Evolutionary conservation across 225 moss, liverwort and hornwort genomes (phyloP).

Genomic region (Ulota crispa): DNA sequence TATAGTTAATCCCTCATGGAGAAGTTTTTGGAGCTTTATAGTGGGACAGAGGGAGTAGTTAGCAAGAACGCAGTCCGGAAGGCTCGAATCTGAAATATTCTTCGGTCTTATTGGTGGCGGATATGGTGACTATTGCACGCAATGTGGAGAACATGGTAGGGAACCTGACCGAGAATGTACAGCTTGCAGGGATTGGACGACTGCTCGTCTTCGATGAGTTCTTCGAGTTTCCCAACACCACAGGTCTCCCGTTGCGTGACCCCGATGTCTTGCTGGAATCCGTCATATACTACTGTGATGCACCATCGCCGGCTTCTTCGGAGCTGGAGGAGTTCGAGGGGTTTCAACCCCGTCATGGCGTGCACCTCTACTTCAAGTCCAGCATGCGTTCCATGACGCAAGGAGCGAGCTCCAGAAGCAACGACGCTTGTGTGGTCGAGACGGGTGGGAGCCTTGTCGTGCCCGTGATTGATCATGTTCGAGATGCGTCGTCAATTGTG

Average conservation of each 20-base stretch:
- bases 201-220: constrained; percentile 61
- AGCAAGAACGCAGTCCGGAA: not conserved
- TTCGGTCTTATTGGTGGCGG: not conserved
- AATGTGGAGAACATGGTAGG: too few species aligned
- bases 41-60: too few species aligned
- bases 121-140: too few species aligned
- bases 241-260: constrained; percentile 39
- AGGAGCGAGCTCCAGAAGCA: constrained; percentile 1
- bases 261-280: constrained; percentile 51
- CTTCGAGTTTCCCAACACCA: constrained; percentile 38
- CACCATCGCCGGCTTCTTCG: constrained; percentile 22
- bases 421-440: constrained; percentile 13
- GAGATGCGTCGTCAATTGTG: constrained; percentile 44
- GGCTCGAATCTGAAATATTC: not conserved
- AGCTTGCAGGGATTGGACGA: constrained; percentile 64
- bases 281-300: constrained; percentile 56
- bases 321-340: constrained; percentile 33
- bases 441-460: constrained; percentile 35
- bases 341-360: constrained; percentile 54
- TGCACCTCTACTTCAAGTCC: constrained; percentile 52
- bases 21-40: too few species aligned
- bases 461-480: constrained; percentile 51
- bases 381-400: constrained; percentile 36
- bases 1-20: too few species aligned
- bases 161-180: constrained; percentile 33